Percentiles rank a stretch among this genome's conserved stretches.
Evolutionary conservation across 2,329 filamentous ascomycete genomes (phyloP).

Genomic region (Piedraia hortae): DNA sequence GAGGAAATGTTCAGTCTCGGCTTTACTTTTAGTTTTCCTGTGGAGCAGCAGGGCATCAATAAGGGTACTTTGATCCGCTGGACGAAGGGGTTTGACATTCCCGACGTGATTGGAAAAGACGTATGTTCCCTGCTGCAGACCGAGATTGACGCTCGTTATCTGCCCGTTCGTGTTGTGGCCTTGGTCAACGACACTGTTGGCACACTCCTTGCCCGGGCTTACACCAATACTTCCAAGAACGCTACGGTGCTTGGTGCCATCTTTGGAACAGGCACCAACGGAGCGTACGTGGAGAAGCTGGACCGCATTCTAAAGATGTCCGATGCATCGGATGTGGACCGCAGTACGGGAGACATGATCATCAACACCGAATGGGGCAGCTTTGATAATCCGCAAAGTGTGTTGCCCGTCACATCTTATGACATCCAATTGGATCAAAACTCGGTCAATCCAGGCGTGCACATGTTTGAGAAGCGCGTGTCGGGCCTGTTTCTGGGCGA

Average conservation of each 20-base stretch:
- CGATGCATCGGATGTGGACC: slow-evolving; percentile 35
- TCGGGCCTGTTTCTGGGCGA: slow-evolving; percentile 97
- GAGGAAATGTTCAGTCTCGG: slow-evolving; percentile 73
- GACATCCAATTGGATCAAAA: slow-evolving; percentile 52
- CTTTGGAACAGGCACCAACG: slow-evolving; percentile 92
- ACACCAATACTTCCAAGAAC: slow-evolving; percentile 69
- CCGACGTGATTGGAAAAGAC: slow-evolving; percentile 81
- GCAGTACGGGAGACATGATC: slow-evolving; percentile 74
- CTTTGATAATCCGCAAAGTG: slow-evolving; percentile 79
- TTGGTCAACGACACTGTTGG: slow-evolving; percentile 95
- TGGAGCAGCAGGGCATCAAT: slow-evolving; percentile 83
- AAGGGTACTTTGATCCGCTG: slow-evolving; percentile 81
- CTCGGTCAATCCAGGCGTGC: slow-evolving; percentile 73
- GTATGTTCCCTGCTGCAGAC: slow-evolving; percentile 71
- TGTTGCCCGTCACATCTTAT: slow-evolving; percentile 64
- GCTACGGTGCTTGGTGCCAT: slow-evolving; percentile 82
- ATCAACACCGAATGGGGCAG: slow-evolving; percentile 97
- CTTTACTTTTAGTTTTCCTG: slow-evolving; percentile 97
- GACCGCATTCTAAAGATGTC: slow-evolving; percentile 54
- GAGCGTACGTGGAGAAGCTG: slow-evolving; percentile 85
- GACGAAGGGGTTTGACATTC: slow-evolving; percentile 96
- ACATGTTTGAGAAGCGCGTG: slow-evolving; percentile 97
- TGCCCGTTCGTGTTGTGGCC: slow-evolving; percentile 84
- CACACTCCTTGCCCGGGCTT: slow-evolving; percentile 90
- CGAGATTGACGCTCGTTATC: slow-evolving; percentile 61